These are phyloP conservation scores for Talaromyces albobiverticillius DNA, from an alignment of 2,329 filamentous ascomycete genomes.

Conservation along the genomic window DNA sequence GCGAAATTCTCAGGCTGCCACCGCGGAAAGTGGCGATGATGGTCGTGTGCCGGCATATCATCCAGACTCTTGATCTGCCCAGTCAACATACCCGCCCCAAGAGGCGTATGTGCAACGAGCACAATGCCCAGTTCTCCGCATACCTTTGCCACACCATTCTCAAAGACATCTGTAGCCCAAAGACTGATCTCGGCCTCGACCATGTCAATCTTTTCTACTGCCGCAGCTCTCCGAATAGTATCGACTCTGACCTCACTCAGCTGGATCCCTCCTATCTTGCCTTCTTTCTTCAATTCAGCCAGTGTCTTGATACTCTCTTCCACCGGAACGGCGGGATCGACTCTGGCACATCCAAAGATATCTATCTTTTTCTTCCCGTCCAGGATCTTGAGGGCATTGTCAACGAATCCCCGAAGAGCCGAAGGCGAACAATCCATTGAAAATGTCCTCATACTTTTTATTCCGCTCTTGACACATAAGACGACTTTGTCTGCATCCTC, in stretches of 20 bases:
- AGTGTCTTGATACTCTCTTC: constrained; percentile 44
- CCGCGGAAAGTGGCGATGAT: constrained; percentile 43
- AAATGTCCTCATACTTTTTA: constrained; percentile 40
- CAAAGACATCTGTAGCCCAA: constrained; percentile 55
- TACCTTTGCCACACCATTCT: constrained; percentile 56
- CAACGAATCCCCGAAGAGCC: constrained; percentile 55
- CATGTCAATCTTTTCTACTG: constrained; percentile 53
- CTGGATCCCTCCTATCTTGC: constrained; percentile 44
- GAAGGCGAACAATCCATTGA: constrained; percentile 52
- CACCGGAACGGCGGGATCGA: constrained; percentile 52
- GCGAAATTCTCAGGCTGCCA: constrained; percentile 52
- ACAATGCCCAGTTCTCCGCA: constrained; percentile 59
- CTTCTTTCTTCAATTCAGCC: constrained; percentile 38
- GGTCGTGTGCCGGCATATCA: constrained; percentile 49
- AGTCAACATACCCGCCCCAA: constrained; percentile 56
- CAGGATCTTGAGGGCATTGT: constrained; percentile 53
- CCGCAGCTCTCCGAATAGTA: constrained; percentile 41
- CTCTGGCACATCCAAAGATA: constrained; percentile 58
- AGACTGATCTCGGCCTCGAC: constrained; percentile 62
- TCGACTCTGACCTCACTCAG: constrained; percentile 44
- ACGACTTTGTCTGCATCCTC: constrained; percentile 62
- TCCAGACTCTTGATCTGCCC: constrained; percentile 46
- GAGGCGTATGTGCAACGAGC: constrained; percentile 58
- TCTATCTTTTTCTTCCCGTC: constrained; percentile 49
- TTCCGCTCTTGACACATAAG: constrained; percentile 54